Evolutionary conservation across 2,329 filamentous ascomycete genomes (phyloP).

Genomic region (Passalora sequoiae): DNA sequence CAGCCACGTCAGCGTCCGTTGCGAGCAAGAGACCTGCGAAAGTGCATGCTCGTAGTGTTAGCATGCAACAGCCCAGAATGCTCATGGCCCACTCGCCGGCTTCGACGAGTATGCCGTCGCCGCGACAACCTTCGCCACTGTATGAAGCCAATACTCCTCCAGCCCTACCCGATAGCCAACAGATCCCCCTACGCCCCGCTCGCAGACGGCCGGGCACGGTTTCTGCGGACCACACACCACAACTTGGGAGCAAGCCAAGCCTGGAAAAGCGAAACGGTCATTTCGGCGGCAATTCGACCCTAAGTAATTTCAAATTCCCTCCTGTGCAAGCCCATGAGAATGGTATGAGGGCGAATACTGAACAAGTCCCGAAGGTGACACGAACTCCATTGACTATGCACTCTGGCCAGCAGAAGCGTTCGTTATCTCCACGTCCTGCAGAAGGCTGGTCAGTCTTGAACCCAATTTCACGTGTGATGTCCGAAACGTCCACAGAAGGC

Average conservation of each 20-base stretch:
- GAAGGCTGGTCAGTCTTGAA: slow-evolving; percentile 35
- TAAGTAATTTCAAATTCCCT: slow-evolving; percentile 31
- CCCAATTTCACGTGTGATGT: slow-evolving; percentile 65
- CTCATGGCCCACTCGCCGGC: slow-evolving; percentile 15
- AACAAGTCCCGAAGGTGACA: slow-evolving; percentile 25
- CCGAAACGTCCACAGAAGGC: slow-evolving; percentile 67
- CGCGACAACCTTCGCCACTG: slow-evolving; percentile 40
- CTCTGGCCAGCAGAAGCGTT: slow-evolving; percentile 32
- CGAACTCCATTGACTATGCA: slow-evolving; percentile 31
- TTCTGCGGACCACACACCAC: slow-evolving; percentile 31
- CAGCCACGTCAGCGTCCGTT: slow-evolving; percentile 11
- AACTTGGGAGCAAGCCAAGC: slow-evolving; percentile 22
- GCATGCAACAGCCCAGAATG: slow-evolving; percentile 65
- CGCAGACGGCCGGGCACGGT: slow-evolving; percentile 28
- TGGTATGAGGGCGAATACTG: slow-evolving; percentile 19
- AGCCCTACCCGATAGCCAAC: slow-evolving; percentile 13
- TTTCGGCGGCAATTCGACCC: slow-evolving; percentile 7
- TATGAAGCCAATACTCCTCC: slow-evolving; percentile 38
- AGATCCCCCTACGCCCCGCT: slow-evolving; percentile 21
- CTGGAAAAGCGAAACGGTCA: slow-evolving; percentile 12
- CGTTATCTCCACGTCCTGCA: slow-evolving; percentile 31
- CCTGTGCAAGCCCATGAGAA: slow-evolving; percentile 18
- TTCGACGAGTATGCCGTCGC: slow-evolving; percentile 12
- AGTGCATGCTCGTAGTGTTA: slow-evolving; percentile 72
- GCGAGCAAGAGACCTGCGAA: slow-evolving; percentile 47